Base-by-base conservation (phyloP, 139 green algal genomes). In the Marvania coccoides region DNA sequence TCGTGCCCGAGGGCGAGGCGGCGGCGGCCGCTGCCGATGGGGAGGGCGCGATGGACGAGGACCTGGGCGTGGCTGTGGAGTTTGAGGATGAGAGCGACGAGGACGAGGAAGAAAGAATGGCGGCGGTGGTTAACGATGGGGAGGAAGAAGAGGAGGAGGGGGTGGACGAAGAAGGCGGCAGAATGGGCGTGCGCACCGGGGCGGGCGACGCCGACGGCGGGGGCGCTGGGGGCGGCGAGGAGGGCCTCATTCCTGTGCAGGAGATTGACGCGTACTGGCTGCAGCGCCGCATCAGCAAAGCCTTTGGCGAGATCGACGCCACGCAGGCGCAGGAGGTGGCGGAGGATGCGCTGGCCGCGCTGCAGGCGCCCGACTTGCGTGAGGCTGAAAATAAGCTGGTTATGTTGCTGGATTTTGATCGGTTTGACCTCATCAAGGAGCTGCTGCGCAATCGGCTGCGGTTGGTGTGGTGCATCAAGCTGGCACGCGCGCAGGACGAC, bases 191-290 rank as follows among this genome's bases (percentile, higher is more conserved):
- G 30, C 54, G 65, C 45, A 70, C 74, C 29, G 61, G 55, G 19
- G 70, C 73, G 23, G 71, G 63, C 14, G 40, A 37, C 1, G 74
- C 79, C 24, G 67, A 77, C 3, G 70, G 77, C 14, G 7, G n/a
- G 4, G 4, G 4, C 33, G 29, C 10, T 9, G 40, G 34, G 4
- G 24, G 31, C 40, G 36, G 15, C 37, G 51, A 14, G 24, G 39
- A 31, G 39, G 33, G n/a, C 30, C 15, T 47, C 60, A 66, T 77
- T 45, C 54, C 53, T 4, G 70, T 63, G 12, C 55, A 88, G 70
- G 90, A 96, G 58, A 96, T 99, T 68, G 94, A 99, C 68, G 94
- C 94, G 4, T 98, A 97, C 83, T 99, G 94, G 94, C 87, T 99
- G 73, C 94, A 99, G 83, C 87, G 94, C 26, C 72, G 86, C 46